Conservation (phyloP, 2,329 filamentous ascomycete species). For the Colletotrichum spaethianum region DNA sequence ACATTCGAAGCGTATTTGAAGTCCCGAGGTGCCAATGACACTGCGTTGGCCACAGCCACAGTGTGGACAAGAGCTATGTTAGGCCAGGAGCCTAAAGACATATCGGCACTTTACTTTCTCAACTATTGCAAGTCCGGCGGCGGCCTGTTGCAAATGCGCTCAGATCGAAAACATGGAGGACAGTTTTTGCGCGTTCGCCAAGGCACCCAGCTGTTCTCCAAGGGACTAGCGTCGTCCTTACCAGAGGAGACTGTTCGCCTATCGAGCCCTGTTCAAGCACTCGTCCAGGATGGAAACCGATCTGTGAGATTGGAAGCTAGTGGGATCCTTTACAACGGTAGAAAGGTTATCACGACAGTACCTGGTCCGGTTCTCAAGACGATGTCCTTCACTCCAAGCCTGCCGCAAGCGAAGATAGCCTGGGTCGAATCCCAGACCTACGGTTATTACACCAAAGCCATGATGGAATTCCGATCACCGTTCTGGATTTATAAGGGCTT, state of each 20-base stretch:
- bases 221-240: conserved; percentile 53
- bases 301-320: conserved; percentile 36
- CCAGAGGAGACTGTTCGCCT: conserved; percentile 48
- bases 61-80: conserved; percentile 66
- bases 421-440: conserved; percentile 52
- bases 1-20: conserved; percentile 50
- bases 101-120: conserved; percentile 68
- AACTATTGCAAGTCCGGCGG: conserved; percentile 68
- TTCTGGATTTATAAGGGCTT: conserved; percentile 57
- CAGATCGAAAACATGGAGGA: conserved; percentile 66
- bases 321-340: conserved; percentile 51
- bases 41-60: conserved; percentile 53
- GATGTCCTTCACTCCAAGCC: conserved; percentile 62
- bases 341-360: conserved; percentile 63
- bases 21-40: conserved; percentile 43
- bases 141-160: conserved; percentile 66
- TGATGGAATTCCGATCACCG: conserved; percentile 57
- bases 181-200: conserved; percentile 65
- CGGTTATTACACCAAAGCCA: conserved; percentile 67
- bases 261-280: conserved; percentile 48
- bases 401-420: conserved; percentile 58
- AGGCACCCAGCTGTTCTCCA: conserved; percentile 61
- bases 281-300: conserved; percentile 46
- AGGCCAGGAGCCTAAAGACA: conserved; percentile 63
- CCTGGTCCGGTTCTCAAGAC: conserved; percentile 61